phyloP scores from a whole-genome alignment of 208 protist species.

The Phytomonas sp. region DNA sequence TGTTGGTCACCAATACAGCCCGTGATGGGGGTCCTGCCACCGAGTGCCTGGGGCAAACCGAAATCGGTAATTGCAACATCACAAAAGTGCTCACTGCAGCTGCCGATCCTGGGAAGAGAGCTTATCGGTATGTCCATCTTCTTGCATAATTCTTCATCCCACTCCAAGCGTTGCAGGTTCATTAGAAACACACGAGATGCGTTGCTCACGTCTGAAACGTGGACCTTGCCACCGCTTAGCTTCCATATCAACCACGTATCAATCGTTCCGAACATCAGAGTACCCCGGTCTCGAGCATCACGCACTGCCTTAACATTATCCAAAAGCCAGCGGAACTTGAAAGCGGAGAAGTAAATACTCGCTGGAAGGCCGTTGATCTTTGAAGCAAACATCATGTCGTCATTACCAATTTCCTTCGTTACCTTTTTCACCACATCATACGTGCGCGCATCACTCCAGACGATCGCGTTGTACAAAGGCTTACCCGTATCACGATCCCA shows the following conservation, averaged over 20 bases:
- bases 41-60: slow-evolving; percentile 24
- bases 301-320: slow-evolving; percentile 89
- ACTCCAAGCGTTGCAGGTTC: slow-evolving; percentile 91
- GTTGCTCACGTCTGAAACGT: slow-evolving; percentile 96
- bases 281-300: slow-evolving; percentile 52
- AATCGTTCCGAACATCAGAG: slow-evolving; percentile 93
- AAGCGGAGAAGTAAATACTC: slow-evolving; percentile 95
- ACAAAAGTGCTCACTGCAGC: slow-evolving; percentile 63
- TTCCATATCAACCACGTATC: slow-evolving; percentile 97
- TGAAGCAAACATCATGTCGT: slow-evolving; percentile 34
- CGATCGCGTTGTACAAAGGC: slow-evolving; percentile 94
- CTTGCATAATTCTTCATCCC: slow-evolving; percentile 84
- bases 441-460: slow-evolving; percentile 88
- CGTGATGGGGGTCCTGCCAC: slow-evolving; percentile 40
- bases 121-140: slow-evolving; percentile 75
- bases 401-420: slow-evolving; percentile 24
- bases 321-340: slow-evolving; percentile 96
- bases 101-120: slow-evolving; percentile 90
- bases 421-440: slow-evolving; percentile 39
- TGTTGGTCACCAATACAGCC: slow-evolving; percentile 97
- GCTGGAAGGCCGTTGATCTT: slow-evolving; percentile 88
- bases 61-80: slow-evolving; percentile 28
- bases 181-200: slow-evolving; percentile 97
- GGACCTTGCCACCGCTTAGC: slow-evolving; percentile 73
- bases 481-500: slow-evolving; percentile 94